These are phyloP conservation scores for Mrakia frigida DNA, from an alignment of 768 basidiomycete genomes.

Conservation along the genomic window DNA sequence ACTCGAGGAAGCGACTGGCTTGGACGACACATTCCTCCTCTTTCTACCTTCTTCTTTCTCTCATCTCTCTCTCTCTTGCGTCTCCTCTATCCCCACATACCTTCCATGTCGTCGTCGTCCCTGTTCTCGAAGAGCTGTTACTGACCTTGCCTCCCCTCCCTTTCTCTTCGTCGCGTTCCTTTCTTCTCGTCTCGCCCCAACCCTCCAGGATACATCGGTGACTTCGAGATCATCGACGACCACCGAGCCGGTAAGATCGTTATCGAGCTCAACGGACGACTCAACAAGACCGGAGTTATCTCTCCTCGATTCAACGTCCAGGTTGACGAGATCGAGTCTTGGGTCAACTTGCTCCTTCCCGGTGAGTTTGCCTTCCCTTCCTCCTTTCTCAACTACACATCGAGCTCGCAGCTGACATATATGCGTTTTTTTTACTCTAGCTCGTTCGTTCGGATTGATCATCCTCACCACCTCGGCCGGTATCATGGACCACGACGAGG, in stretches of 20 bases:
- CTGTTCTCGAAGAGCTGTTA: slow-evolving; percentile 1
- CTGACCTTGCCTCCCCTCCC: slow-evolving; percentile 20
- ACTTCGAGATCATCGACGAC: slow-evolving; percentile 92
- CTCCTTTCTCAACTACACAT: background rate
- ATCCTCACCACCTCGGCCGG: slow-evolving; percentile 97
- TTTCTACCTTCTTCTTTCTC: background rate
- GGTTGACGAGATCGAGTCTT: slow-evolving; percentile 73
- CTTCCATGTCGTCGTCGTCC: background rate
- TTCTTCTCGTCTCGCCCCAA: no score
- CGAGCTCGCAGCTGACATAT: background rate
- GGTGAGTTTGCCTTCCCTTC: background rate
- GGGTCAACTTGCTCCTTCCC: slow-evolving; percentile 72
- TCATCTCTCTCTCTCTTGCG: slow-evolving; percentile 35
- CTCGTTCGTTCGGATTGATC: slow-evolving; percentile 93
- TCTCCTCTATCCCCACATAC: slow-evolving; percentile 25
- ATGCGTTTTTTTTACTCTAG: slow-evolving; percentile 35
- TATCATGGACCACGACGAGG: slow-evolving; percentile 98
- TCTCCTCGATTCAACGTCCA: slow-evolving; percentile 98
- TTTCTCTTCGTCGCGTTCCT: slow-evolving; percentile 10
- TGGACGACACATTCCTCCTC: slow-evolving; percentile 21
- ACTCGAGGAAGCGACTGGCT: slow-evolving; percentile 24
- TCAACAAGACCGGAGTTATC: slow-evolving; percentile 99
- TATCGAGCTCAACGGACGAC: slow-evolving; percentile 92
- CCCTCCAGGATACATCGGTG: slow-evolving; percentile 94
- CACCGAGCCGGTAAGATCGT: slow-evolving; percentile 98